These are phyloP conservation scores for Heracleum sosnowskyi DNA, from an alignment of 129 eudicot species.

Conservation along the genomic window DNA sequence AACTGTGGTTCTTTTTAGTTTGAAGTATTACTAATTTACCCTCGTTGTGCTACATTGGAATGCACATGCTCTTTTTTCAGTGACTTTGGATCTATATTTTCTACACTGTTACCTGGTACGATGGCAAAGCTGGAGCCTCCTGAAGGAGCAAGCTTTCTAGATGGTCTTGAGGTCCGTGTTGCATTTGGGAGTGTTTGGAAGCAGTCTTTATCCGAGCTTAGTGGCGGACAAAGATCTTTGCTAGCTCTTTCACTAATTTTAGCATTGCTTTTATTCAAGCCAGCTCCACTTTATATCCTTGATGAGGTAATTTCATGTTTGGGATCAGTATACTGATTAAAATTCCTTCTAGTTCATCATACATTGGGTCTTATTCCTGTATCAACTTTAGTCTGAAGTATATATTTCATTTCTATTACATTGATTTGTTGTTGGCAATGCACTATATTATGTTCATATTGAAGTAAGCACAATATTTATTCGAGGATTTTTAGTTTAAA, in stretches of 20 bases:
- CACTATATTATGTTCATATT: too few species aligned
- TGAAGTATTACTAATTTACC: background rate
- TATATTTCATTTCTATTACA: background rate
- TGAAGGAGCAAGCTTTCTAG: constrained; percentile 87
- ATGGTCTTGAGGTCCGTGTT: constrained; percentile 94
- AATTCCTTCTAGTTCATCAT: background rate
- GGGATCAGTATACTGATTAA: background rate
- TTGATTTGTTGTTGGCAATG: background rate
- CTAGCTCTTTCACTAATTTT: constrained; percentile 91
- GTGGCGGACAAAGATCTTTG: constrained; percentile 95
- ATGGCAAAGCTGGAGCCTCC: constrained; percentile 96
- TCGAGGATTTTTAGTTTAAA: background rate
- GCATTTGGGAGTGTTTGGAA: constrained; percentile 99
- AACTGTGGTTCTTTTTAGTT: background rate
- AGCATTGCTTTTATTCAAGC: constrained; percentile 90
- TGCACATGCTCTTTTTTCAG: constrained; percentile 27
- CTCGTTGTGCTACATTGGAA: background rate
- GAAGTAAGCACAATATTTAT: background rate
- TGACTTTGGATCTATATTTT: constrained; percentile 96
- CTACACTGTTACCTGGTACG: constrained; percentile 90
- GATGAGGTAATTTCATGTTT: constrained; percentile 62
- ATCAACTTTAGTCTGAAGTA: background rate
- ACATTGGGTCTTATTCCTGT: background rate
- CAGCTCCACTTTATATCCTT: constrained; percentile 93
- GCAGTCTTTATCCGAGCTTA: constrained; percentile 91